These are phyloP conservation scores for Hemileccinum impolitum DNA, from an alignment of 768 basidiomycete genomes.

Conservation along the genomic window DNA sequence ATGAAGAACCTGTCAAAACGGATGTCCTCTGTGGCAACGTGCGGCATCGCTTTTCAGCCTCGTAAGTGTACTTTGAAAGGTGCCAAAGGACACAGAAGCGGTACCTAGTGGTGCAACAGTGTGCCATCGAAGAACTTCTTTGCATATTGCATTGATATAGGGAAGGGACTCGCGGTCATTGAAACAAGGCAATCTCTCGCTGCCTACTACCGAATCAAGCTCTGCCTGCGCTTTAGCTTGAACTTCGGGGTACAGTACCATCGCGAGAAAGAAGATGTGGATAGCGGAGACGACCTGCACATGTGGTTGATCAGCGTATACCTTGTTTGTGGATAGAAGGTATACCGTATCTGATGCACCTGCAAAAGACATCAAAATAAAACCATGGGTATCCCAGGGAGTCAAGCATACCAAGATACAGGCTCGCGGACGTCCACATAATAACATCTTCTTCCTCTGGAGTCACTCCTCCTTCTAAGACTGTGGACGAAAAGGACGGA, in stretches of 20 bases:
- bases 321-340: constrained; percentile 33
- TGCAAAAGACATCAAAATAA: not conserved
- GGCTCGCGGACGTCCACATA: constrained; percentile 14
- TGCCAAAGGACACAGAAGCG: constrained; percentile 20
- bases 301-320: constrained; percentile 8
- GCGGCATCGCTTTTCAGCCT: constrained; percentile 7
- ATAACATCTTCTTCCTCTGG: constrained; percentile 18
- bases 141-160: constrained; percentile 23
- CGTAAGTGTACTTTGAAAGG: not conserved
- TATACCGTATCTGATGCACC: constrained; percentile 46
- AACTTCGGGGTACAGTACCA: constrained; percentile 23
- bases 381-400: not conserved
- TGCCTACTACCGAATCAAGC: constrained; percentile 22
- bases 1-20: constrained; percentile 13
- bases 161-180: constrained; percentile 22
- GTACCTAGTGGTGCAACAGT: constrained; percentile 13
- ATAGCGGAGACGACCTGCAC: constrained; percentile 15
- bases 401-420: constrained; percentile 10
- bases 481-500: constrained; percentile 18
- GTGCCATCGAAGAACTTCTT: constrained; percentile 28
- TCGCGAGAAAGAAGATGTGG: constrained; percentile 24
- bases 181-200: constrained; percentile 18
- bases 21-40: constrained; percentile 22
- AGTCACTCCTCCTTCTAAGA: constrained; percentile 10
- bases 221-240: constrained; percentile 25